Evolutionary conservation across 257 asterid genomes (phyloP).

Genomic region (Jacaranda mimosifolia): DNA sequence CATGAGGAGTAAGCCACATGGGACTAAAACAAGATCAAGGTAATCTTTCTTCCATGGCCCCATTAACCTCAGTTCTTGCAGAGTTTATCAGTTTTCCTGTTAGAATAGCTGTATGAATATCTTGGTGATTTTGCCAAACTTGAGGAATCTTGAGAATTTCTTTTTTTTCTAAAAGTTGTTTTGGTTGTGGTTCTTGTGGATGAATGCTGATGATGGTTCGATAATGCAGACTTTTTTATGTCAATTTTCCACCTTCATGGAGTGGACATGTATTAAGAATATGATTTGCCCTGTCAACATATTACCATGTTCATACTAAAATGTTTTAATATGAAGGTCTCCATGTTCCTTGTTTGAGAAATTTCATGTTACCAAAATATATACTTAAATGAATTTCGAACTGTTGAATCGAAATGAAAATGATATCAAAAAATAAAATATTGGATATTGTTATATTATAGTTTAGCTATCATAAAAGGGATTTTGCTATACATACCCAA

Average conservation of each 20-base stretch:
- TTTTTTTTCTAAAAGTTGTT: too few species aligned
- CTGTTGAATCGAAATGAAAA: too few species aligned
- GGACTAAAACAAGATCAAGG: constrained; percentile 64
- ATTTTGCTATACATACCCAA: too few species aligned
- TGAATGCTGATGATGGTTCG: neutral
- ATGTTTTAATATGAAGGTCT: neutral
- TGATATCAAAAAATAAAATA: too few species aligned
- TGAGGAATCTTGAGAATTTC: too few species aligned
- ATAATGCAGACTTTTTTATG: neutral
- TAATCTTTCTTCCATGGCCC: constrained; percentile 50
- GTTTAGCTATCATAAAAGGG: too few species aligned
- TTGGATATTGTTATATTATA: too few species aligned
- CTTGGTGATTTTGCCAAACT: too few species aligned
- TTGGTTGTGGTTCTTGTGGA: too few species aligned
- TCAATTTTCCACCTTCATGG: constrained; percentile 7
- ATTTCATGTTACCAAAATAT: too few species aligned
- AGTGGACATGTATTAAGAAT: constrained; percentile 1
- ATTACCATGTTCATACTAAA: neutral
- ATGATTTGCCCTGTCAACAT: neutral
- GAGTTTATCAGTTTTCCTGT: neutral
- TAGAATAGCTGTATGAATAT: too few species aligned
- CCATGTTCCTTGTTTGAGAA: neutral
- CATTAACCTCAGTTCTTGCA: constrained; percentile 38
- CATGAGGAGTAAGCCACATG: constrained; percentile 60
- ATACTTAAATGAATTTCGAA: too few species aligned